Evolutionary conservation across 2,329 filamentous ascomycete species (phyloP).

Genomic region (Pseudogymnoascus destructans): DNA sequence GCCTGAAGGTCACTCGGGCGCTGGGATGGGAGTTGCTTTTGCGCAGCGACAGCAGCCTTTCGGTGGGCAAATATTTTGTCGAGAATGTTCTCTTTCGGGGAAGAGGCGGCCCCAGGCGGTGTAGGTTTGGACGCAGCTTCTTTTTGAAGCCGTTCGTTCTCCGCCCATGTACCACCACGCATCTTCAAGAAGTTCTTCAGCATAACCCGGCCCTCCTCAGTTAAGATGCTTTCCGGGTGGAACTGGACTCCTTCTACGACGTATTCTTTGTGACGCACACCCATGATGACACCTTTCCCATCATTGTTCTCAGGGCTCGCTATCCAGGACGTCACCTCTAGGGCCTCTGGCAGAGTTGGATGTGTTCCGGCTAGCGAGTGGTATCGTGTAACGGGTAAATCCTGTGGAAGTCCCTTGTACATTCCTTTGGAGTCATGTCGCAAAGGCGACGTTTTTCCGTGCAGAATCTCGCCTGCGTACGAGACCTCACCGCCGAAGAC

Average conservation of each 20-base stretch:
- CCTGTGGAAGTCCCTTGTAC: conserved; percentile 67
- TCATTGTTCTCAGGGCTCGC: conserved; percentile 49
- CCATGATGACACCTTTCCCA: conserved; percentile 84
- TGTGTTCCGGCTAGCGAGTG: conserved; percentile 92
- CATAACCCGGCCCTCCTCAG: conserved; percentile 77
- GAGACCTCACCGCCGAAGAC: conserved; percentile 84
- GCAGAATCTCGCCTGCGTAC: conserved; percentile 89
- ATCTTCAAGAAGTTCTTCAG: conserved; percentile 82
- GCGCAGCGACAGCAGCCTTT: conserved; percentile 58
- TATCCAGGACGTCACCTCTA: conserved; percentile 89
- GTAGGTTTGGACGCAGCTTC: conserved; percentile 24
- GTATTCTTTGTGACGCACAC: conserved; percentile 83
- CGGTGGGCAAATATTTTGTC: conserved; percentile 82
- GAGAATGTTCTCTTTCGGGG: conserved; percentile 70
- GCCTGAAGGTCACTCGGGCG: conserved; percentile 73
- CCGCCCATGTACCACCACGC: conserved; percentile 83
- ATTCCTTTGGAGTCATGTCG: conserved; percentile 86
- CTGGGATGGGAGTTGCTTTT: conserved; percentile 77
- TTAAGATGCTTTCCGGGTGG: conserved; percentile 93
- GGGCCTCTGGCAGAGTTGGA: conserved; percentile 66
- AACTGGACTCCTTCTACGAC: conserved; percentile 95
- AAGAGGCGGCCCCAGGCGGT: conserved; percentile 16
- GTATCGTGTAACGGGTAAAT: conserved; percentile 82
- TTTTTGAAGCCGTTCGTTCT: conserved; percentile 50
- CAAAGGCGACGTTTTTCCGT: conserved; percentile 90